Evolutionary conservation across 75 land plant species (phyloP).

Genomic region (Pinus taeda): DNA sequence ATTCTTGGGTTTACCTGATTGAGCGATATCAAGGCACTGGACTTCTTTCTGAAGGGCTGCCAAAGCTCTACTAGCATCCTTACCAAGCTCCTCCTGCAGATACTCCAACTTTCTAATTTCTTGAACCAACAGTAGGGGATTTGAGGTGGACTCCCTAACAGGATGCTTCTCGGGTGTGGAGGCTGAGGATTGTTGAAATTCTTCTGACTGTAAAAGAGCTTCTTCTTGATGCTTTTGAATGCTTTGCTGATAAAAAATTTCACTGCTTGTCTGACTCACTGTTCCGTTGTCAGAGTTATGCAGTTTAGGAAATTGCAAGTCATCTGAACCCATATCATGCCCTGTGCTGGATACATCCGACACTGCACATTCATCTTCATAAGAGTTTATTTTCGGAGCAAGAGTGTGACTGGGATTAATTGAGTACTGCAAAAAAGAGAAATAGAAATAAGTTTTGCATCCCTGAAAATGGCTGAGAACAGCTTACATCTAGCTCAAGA

Average conservation of each 20-base stretch:
- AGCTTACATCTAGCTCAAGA: background rate
- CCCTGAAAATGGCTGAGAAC: background rate
- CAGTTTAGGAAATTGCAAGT: background rate
- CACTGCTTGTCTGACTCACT: background rate
- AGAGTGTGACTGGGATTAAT: background rate
- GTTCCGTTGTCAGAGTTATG: background rate
- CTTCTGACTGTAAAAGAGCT: background rate
- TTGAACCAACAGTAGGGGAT: constrained; percentile 42
- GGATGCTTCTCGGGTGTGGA: constrained; percentile 4
- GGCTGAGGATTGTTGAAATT: background rate
- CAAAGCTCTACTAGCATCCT: constrained; percentile 40
- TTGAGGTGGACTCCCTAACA: constrained; percentile 29
- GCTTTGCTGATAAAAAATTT: background rate
- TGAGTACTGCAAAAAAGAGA: constrained; percentile 3
- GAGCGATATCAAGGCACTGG: constrained; percentile 69
- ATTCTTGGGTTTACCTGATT: constrained; percentile 38
- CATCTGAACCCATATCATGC: background rate
- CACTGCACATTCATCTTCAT: constrained; percentile 27
- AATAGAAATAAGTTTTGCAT: background rate
- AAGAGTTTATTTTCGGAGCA: background rate
- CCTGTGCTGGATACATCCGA: constrained; percentile 26
- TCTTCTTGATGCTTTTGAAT: constrained; percentile 9
- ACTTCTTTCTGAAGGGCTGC: constrained; percentile 93
- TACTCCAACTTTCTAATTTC: constrained; percentile 52
- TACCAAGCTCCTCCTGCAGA: constrained; percentile 41